Evolutionary conservation across 805 yeast species (phyloP), one percentile per base, ranked within the genome.

Genomic region (Yamadazyma paraphyllophila): DNA sequence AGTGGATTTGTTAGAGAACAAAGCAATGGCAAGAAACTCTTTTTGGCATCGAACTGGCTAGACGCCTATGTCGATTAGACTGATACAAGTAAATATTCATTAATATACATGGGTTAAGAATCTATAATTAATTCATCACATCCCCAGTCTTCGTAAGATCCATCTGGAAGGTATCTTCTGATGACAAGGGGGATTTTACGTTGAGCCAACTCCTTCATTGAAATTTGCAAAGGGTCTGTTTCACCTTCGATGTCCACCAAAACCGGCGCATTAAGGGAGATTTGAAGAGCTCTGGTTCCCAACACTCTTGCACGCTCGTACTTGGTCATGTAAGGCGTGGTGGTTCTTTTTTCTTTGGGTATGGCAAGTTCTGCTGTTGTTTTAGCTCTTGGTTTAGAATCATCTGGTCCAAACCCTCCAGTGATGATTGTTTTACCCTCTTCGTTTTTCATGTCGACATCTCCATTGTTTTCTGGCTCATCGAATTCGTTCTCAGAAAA

Each of bases 271-370:
- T 94, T 94, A 88, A 94, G 87, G 24, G 97, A 89, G 58, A 94
- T 92, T 68, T 94, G 99, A 53, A 94, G 73, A 1, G 99, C 99
- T 59, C 99, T 80, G 9, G 99, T 94, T 24, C 99, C 99, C 59
- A 94, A 78, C 50, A 94, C 89, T 72, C 99, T 82, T 7, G 99
- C 99, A 58, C 97, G 81, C 74, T 94, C 99, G 66, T 94, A 94
- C 63, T 95, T 94, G 47, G 99, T 94, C 98, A 94, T 91, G 65
- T 92, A 94, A 44, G 99, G 99, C 4, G 99, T 94, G 11, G 99
- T 94, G 24, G 90, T 78, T 67, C 99, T 81, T 53, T 87, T 73
- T 16, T 88, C 96, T 56, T 80, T 88, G 46, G 97, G 87, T 49
- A 94, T 89, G 14, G 97, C 96, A 59, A 88, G 80, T 56, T 86